These are phyloP conservation scores for Pestalotiopsis sp. DNA, from an alignment of 2,329 filamentous ascomycete species.

Conservation along the genomic window DNA sequence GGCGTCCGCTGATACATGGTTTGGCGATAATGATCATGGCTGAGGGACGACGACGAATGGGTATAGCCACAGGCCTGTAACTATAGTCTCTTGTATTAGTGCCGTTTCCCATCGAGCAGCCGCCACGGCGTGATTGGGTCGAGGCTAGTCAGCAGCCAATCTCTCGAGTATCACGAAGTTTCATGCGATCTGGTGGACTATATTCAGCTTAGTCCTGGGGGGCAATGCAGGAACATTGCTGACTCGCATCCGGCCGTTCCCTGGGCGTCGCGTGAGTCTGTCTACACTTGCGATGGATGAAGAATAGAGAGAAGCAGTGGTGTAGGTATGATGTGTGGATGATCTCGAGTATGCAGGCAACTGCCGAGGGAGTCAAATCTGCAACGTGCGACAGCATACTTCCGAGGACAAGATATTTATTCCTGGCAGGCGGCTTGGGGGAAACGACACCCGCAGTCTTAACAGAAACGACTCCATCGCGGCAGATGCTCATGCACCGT, in stretches of 20 bases:
- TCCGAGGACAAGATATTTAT: too few relatives aligned
- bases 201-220: not conserved
- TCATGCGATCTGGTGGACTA: not conserved
- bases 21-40: not conserved
- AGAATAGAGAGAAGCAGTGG: not conserved
- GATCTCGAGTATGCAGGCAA: too few relatives aligned
- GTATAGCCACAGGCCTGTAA: not conserved
- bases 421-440: not conserved
- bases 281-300: not conserved
- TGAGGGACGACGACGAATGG: not conserved
- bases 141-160: not conserved
- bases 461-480: not conserved
- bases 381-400: too few relatives aligned
- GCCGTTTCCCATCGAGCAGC: not conserved
- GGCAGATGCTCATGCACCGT: not conserved
- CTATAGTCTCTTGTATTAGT: not conserved
- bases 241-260: not conserved
- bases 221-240: not conserved
- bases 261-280: not conserved
- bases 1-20: not conserved
- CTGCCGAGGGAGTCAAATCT: too few relatives aligned
- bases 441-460: not conserved
- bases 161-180: not conserved
- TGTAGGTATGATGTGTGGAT: too few relatives aligned
- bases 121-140: not conserved